Conservation (phyloP, 257 asterid genomes). For the Rehmannia glutinosa region DNA sequence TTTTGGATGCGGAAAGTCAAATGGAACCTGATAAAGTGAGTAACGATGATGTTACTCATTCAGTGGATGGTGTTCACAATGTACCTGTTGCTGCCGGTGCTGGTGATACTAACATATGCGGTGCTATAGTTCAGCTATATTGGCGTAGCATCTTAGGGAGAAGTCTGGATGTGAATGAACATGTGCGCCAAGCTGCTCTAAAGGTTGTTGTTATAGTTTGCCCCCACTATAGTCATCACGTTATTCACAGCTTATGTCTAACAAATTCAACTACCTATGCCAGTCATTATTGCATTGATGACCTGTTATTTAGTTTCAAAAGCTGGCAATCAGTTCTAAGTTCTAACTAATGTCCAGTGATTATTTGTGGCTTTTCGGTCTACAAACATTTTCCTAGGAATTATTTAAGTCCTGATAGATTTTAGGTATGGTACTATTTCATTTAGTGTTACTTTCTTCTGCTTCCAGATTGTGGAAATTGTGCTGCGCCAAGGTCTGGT, state of each 20-base stretch:
- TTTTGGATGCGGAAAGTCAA: slow-evolving; percentile 90
- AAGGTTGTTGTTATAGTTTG: slow-evolving; percentile 47
- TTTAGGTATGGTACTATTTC: background rate
- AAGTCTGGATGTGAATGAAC: slow-evolving; percentile 79
- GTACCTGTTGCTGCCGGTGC: slow-evolving; percentile 99
- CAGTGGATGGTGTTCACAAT: slow-evolving; percentile 49
- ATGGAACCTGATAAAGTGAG: slow-evolving; percentile 66
- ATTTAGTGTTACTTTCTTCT: slow-evolving; percentile 19
- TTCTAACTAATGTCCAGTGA: background rate
- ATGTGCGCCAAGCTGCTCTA: slow-evolving; percentile 82
- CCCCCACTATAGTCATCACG: background rate
- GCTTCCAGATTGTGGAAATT: slow-evolving; percentile 77
- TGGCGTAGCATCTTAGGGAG: slow-evolving; percentile 77
- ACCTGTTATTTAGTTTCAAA: slow-evolving; percentile 7
- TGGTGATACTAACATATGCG: slow-evolving; percentile 97
- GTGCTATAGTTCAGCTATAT: slow-evolving; percentile 89
- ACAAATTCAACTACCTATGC: background rate
- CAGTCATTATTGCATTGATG: background rate
- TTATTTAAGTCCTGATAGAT: background rate
- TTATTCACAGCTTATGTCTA: background rate
- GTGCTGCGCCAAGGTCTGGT: slow-evolving; percentile 99
- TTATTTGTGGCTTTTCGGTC: background rate
- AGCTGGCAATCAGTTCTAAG: background rate
- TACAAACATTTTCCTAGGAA: slow-evolving; percentile 7
- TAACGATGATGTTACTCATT: slow-evolving; percentile 33